phyloP scores from a whole-genome alignment of 2,329 filamentous ascomycete genomes.

The Ophiostoma novo-ulmi region DNA sequence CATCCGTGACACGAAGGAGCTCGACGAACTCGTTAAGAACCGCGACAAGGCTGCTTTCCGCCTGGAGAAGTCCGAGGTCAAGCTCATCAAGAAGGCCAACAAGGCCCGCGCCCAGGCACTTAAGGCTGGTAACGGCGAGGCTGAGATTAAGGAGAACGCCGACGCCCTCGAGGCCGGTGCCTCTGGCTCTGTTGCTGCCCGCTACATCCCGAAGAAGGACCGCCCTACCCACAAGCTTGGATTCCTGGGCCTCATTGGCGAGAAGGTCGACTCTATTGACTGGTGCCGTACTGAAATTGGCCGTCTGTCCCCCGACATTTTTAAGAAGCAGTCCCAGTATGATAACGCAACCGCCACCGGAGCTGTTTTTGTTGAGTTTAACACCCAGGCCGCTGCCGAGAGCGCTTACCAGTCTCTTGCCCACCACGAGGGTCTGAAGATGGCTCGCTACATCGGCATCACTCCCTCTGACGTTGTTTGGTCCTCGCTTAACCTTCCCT shows the following conservation, averaged over 20 bases:
- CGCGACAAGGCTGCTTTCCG: constrained; percentile 74
- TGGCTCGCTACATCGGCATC: constrained; percentile 80
- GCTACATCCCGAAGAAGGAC: constrained; percentile 68
- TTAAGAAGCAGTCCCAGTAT: constrained; percentile 63
- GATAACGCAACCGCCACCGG: constrained; percentile 58
- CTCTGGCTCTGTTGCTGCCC: constrained; percentile 64
- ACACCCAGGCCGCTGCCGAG: constrained; percentile 76
- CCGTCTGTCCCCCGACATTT: constrained; percentile 66
- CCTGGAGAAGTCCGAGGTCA: constrained; percentile 81
- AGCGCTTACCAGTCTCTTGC: constrained; percentile 79
- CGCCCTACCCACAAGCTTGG: constrained; percentile 72
- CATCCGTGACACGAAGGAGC: constrained; percentile 66
- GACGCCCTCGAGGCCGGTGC: constrained; percentile 55
- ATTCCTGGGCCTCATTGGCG: constrained; percentile 64
- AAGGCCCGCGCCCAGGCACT: constrained; percentile 61
- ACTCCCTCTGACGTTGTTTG: constrained; percentile 81
- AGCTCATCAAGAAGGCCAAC: constrained; percentile 75
- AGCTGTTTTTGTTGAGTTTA: constrained; percentile 88
- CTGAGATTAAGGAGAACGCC: constrained; percentile 26
- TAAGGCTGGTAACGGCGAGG: constrained; percentile 38
- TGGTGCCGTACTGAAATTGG: constrained; percentile 77
- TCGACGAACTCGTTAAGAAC: constrained; percentile 76
- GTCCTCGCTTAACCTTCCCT: constrained; percentile 74
- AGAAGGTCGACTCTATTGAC: constrained; percentile 91
- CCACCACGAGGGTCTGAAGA: constrained; percentile 80